Evolutionary conservation across 2,329 filamentous ascomycete genomes (phyloP).

Genomic region (Colletotrichum lentis): DNA sequence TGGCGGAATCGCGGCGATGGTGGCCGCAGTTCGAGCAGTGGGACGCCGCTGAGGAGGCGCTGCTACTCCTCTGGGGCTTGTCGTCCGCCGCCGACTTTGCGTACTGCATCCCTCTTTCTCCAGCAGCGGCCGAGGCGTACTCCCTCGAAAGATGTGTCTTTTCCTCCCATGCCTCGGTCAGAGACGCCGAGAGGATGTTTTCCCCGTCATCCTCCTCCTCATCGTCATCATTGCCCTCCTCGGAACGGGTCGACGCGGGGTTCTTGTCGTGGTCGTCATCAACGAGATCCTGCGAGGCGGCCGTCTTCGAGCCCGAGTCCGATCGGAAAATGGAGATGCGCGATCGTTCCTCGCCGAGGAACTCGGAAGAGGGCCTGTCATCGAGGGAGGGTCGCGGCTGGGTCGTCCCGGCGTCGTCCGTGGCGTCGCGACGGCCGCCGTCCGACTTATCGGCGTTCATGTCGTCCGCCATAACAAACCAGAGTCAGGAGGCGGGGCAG

Average conservation of each 20-base stretch:
- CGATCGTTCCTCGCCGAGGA: constrained; percentile 20
- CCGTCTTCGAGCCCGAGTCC: constrained; percentile 5
- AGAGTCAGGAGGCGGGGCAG: no score
- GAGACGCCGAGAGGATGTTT: constrained; percentile 8
- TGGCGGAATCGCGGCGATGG: constrained; percentile 5
- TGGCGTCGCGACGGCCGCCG: no score
- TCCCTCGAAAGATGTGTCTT: constrained; percentile 10
- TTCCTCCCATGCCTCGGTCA: constrained; percentile 24
- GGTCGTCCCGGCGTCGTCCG: background rate
- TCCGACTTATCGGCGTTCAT: background rate
- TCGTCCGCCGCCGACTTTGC: background rate
- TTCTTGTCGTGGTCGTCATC: constrained; percentile 17
- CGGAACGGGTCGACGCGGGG: background rate
- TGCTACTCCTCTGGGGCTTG: background rate
- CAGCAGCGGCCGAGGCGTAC: background rate
- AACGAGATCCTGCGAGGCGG: background rate
- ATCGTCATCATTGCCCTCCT: background rate
- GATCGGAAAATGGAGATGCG: constrained; percentile 20
- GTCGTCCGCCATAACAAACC: background rate
- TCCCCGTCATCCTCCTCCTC: constrained; percentile 4
- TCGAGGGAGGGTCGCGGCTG: background rate
- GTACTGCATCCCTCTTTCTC: background rate
- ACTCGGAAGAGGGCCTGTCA: constrained; percentile 19
- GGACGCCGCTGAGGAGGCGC: constrained; percentile 4
- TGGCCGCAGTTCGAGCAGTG: constrained; percentile 20